Evolutionary conservation across 1,284 basidiomycete genomes (phyloP).

Genomic region (Ceratorhiza oryzae-sativae): DNA sequence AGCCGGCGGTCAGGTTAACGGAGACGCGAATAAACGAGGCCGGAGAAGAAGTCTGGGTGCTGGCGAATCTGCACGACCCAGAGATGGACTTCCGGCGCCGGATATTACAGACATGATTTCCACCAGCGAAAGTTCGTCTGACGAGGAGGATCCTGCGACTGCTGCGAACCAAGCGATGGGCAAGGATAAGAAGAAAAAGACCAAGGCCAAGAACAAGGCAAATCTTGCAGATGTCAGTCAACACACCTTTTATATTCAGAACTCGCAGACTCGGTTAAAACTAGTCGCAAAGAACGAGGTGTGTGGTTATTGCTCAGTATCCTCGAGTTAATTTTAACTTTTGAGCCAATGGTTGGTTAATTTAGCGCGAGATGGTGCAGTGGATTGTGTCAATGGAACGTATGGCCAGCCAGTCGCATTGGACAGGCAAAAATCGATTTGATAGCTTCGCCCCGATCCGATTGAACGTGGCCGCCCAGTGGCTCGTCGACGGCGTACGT

Average conservation of each 20-base stretch:
- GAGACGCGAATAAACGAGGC: background rate
- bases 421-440: conserved; percentile 84
- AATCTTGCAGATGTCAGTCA: conserved; percentile 55
- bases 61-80: conserved; percentile 8
- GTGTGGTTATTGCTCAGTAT: conserved; percentile 40
- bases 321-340: background rate
- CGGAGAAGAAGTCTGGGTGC: conserved; percentile 12
- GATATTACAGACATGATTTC: conserved; percentile 46
- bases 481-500: conserved; percentile 96
- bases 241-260: conserved; percentile 94
- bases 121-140: conserved; percentile 49
- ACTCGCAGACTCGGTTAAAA: conserved; percentile 90
- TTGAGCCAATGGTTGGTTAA: conserved; percentile 4
- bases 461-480: conserved; percentile 92
- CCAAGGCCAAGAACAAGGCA: conserved; percentile 65
- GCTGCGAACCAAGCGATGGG: conserved; percentile 44
- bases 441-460: conserved; percentile 95
- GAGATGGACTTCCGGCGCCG: conserved; percentile 11
- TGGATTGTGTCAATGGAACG: conserved; percentile 94
- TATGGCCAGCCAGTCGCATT: conserved; percentile 79
- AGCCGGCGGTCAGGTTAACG: background rate
- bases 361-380: conserved; percentile 92
- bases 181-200: conserved; percentile 56
- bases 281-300: conserved; percentile 90
- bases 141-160: conserved; percentile 45